These are phyloP conservation scores for Fusarium praegraminearum DNA, from an alignment of 2,329 filamentous ascomycete genomes.

Conservation along the genomic window DNA sequence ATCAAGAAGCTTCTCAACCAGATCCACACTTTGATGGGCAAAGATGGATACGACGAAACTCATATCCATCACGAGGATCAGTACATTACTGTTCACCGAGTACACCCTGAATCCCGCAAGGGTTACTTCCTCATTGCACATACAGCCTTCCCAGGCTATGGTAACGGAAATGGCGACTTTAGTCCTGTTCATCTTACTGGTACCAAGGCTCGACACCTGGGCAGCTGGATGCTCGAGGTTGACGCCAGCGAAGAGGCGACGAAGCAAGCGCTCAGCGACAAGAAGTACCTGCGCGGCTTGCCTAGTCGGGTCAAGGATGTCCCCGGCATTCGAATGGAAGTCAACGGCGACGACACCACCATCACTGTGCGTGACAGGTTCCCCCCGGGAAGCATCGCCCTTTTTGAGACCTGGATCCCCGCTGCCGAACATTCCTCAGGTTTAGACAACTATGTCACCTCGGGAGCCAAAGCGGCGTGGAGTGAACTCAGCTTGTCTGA, in stretches of 20 bases:
- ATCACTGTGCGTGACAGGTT: constrained; percentile 87
- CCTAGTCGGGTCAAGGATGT: constrained; percentile 83
- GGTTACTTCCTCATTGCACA: constrained; percentile 97
- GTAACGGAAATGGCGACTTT: constrained; percentile 84
- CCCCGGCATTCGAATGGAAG: constrained; percentile 78
- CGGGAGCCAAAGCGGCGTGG: constrained; percentile 84
- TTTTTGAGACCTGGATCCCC: constrained; percentile 97
- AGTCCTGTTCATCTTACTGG: constrained; percentile 83
- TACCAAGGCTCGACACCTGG: constrained; percentile 86
- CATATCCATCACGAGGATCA: constrained; percentile 97
- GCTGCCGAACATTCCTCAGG: constrained; percentile 85
- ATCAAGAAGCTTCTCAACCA: constrained; percentile 94
- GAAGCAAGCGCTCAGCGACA: constrained; percentile 73
- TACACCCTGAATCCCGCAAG: constrained; percentile 91
- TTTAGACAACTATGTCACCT: constrained; percentile 87
- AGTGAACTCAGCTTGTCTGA: constrained; percentile 79
- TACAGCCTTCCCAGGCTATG: constrained; percentile 92
- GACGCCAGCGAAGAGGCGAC: constrained; percentile 80
- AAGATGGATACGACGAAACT: constrained; percentile 93
- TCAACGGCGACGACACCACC: constrained; percentile 78
- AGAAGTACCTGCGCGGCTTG: constrained; percentile 80
- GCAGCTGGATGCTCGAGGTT: constrained; percentile 92
- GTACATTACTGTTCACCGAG: constrained; percentile 95
- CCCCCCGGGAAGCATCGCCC: constrained; percentile 90
- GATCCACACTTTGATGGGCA: constrained; percentile 95